These are phyloP conservation scores for Yamadazyma jaroonii DNA, from an alignment of 1,139 yeast genomes.

Conservation along the genomic window DNA sequence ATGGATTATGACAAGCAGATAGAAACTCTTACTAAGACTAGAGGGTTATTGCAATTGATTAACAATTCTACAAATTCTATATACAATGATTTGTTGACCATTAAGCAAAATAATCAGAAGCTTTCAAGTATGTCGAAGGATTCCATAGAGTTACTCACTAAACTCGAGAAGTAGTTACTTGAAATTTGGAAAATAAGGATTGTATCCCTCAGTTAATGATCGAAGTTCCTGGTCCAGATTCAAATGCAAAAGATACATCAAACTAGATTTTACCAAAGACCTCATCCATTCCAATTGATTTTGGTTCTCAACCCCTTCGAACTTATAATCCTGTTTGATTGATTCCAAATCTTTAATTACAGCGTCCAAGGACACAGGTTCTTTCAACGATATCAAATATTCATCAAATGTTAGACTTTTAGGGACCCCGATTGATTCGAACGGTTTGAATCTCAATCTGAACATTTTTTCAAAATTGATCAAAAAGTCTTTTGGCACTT, in stretches of 20 bases:
- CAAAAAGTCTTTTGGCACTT: constrained; percentile 26
- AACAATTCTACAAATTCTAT: constrained; percentile 14
- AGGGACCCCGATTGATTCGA: constrained; percentile 82
- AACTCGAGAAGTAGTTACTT: constrained; percentile 1
- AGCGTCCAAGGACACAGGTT: constrained; percentile 10
- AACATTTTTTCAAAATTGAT: constrained; percentile 53
- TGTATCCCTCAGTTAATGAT: constrained; percentile 26
- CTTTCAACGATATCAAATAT: constrained; percentile 17
- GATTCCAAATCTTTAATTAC: constrained; percentile 15
- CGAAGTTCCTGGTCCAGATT: background rate
- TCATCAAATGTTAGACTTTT: constrained; percentile 49
- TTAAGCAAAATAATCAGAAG: constrained; percentile 11
- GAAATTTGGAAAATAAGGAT: constrained; percentile 37
- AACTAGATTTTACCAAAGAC: constrained; percentile 25
- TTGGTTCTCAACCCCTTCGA: constrained; percentile 11
- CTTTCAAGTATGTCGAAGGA: constrained; percentile 7
- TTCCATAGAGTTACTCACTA: constrained; percentile 7
- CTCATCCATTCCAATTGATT: constrained; percentile 20
- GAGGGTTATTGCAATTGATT: constrained; percentile 14
- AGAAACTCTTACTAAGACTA: constrained; percentile 12
- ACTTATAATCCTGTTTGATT: constrained; percentile 6
- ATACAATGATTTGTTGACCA: constrained; percentile 11
- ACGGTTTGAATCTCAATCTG: constrained; percentile 74
- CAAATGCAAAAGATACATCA: constrained; percentile 16
- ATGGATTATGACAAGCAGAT: constrained; percentile 10